Percentiles rank a stretch among this genome's conserved stretches.
Evolutionary conservation across 2,329 filamentous ascomycete genomes (phyloP).

Genomic region (Peltaster fructicola): DNA sequence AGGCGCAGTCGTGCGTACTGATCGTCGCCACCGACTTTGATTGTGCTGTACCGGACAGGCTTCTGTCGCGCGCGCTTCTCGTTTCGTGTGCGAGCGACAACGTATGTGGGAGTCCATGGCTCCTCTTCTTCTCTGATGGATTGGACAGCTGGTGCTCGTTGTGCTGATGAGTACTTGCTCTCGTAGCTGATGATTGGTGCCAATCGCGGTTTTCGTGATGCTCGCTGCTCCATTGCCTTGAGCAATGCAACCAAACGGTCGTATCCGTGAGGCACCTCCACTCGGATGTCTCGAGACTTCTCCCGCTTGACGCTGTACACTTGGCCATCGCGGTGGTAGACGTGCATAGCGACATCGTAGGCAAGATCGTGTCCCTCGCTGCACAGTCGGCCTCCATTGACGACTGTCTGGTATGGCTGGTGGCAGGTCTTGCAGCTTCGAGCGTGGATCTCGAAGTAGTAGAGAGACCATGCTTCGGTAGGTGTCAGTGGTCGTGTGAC

Average conservation of each 20-base stretch:
- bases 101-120: conserved; percentile 6
- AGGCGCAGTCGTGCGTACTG: conserved; percentile 15
- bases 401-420: conserved; percentile 26
- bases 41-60: conserved; percentile 5
- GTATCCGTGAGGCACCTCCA: conserved; percentile 28
- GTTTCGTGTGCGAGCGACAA: conserved; percentile 6
- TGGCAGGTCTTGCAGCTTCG: conserved; percentile 27
- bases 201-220: conserved; percentile 2
- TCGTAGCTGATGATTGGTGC: conserved; percentile 27
- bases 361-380: conserved; percentile 26
- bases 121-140: conserved; percentile 18
- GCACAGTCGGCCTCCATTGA: conserved; percentile 24
- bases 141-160: conserved; percentile 16
- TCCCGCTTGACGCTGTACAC: conserved; percentile 12
- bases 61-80: conserved; percentile 3
- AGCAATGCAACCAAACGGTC: conserved; percentile 23
- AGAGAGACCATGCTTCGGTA: conserved; percentile 28
- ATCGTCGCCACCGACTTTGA: conserved; percentile 6
- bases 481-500: conserved; percentile 24
- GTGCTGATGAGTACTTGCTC: conserved; percentile 24
- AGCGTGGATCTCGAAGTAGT: conserved; percentile 31
- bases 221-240: conserved; percentile 21
- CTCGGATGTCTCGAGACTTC: conserved; percentile 17
- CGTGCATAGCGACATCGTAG: conserved; percentile 26
- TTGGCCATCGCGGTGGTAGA: conserved; percentile 22